phyloP scores from a whole-genome alignment of 805 yeast genomes.

The Vanderwaltozyma polyspora region DNA sequence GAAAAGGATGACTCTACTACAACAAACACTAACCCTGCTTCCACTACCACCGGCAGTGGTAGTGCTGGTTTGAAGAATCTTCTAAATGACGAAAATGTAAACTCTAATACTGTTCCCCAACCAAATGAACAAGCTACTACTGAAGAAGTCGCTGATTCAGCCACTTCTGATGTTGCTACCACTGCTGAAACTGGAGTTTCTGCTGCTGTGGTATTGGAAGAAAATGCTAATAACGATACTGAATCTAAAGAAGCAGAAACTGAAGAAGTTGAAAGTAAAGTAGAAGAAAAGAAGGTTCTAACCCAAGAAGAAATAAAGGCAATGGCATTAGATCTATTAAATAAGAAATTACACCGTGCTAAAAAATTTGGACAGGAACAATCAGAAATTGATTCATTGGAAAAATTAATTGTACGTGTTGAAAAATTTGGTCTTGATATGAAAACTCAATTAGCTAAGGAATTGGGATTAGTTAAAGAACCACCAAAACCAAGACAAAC shows the following conservation, averaged over 20 bases:
- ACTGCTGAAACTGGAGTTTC: background rate
- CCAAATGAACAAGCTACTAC: background rate
- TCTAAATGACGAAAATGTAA: constrained; percentile 4
- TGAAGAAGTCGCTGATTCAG: background rate
- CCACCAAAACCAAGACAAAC: constrained; percentile 4
- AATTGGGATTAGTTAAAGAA: constrained; percentile 43
- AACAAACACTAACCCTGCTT: constrained; percentile 1
- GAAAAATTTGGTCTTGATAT: constrained; percentile 75
- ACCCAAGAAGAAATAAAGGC: constrained; percentile 63
- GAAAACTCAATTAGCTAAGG: constrained; percentile 55
- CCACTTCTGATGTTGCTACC: background rate
- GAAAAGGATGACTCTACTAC: constrained; percentile 9
- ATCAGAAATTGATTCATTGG: constrained; percentile 48
- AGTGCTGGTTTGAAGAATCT: background rate
- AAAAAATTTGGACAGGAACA: constrained; percentile 66
- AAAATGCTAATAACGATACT: background rate
- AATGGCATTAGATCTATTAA: constrained; percentile 55
- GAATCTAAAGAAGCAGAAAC: constrained; percentile 2
- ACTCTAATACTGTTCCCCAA: background rate
- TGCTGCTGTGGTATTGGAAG: constrained; percentile 1
- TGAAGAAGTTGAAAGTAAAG: constrained; percentile 1
- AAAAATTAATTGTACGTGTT: constrained; percentile 38
- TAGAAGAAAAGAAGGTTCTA: constrained; percentile 23
- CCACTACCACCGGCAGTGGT: background rate
- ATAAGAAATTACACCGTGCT: constrained; percentile 58